A percentile compares a stretch with the other conserved stretches of the same genome.
phyloP scores from a whole-genome alignment of 2,329 filamentous ascomycete species.

The Penicillium brevicompactum region DNA sequence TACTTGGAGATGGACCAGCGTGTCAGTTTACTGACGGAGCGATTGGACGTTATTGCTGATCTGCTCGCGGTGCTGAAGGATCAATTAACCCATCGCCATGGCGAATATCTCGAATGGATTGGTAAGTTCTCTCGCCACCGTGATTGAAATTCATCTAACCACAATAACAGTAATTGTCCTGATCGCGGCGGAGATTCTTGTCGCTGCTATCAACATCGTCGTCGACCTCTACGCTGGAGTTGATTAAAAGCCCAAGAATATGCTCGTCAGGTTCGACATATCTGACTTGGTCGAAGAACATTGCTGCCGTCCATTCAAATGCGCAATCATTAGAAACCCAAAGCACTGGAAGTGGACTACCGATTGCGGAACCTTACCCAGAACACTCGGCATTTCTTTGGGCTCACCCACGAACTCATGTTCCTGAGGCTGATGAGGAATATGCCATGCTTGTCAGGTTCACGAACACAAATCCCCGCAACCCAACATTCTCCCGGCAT shows the following conservation, averaged over 20 bases:
- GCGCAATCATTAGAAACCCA: background rate
- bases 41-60: slow-evolving; percentile 91
- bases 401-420: too few relatives aligned
- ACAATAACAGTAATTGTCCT: slow-evolving; percentile 75
- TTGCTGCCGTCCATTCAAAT: background rate
- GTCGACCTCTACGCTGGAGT: slow-evolving; percentile 83
- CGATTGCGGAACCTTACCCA: background rate
- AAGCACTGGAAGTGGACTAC: background rate
- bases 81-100: slow-evolving; percentile 90
- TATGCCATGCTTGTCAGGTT: background rate
- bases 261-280: background rate
- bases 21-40: slow-evolving; percentile 83
- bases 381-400: background rate
- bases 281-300: background rate
- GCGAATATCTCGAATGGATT: slow-evolving; percentile 87
- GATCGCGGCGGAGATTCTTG: slow-evolving; percentile 92
- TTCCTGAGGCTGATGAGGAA: too few relatives aligned
- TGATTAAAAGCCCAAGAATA: slow-evolving; percentile 42
- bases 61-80: slow-evolving; percentile 91
- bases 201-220: slow-evolving; percentile 90
- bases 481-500: background rate
- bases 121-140: slow-evolving; percentile 58
- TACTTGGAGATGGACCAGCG: slow-evolving; percentile 99
- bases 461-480: background rate
- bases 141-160: slow-evolving; percentile 16